Evolutionary conservation across 1,139 yeast genomes (phyloP), one percentile per base, ranked within the genome.

Genomic region (Hansenula sp.): DNA sequence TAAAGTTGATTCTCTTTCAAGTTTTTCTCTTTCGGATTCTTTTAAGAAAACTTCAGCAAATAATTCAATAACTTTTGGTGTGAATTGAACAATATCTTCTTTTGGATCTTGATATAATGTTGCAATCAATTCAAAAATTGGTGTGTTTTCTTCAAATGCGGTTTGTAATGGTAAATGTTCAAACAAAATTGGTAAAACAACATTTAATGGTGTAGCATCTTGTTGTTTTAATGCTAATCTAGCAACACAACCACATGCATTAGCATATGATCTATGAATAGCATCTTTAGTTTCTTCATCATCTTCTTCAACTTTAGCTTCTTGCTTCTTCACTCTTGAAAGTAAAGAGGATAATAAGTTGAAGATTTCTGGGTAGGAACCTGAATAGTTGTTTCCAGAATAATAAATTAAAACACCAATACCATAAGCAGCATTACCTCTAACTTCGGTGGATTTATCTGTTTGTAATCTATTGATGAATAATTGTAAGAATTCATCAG

Each of bases 221-320:
- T 79, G 79, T 61, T 85, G 77, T 61, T 83, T 82, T 62, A 86
- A 69, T 18, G 87, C 76, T 87, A 92, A 75, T 67, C 98, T 82
- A 27, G 96, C 89, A 46, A 90, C 95, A 75, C 98, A 92, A 36
- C 99, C 99, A 64, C 95, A 85, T 8, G 96, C 96, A 63, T 92
- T 92, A 47, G 97, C 96, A 53, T 80, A 78, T 13, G 95, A 80
- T 66, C 97, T 77, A 64, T 84, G 81, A 51, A 87, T 77, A 46
- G 80, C 85, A 51, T 89, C 96, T 60, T 75, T 77, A 37, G 87
- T 76, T 62, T 86, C 95, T 50, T 82, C 94, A 53, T 83, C 94
- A 48, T 77, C 85, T 43, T 71, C 77, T 44, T 72, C 75, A 44
- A 69, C 66, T 53, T 72, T 69, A 41, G 71, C 69, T 50, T 79